Percentiles rank a stretch among this genome's conserved stretches.
These are phyloP conservation scores for Spongiforma sp. DNA, from an alignment of 1,284 basidiomycete species.

Conservation along the genomic window DNA sequence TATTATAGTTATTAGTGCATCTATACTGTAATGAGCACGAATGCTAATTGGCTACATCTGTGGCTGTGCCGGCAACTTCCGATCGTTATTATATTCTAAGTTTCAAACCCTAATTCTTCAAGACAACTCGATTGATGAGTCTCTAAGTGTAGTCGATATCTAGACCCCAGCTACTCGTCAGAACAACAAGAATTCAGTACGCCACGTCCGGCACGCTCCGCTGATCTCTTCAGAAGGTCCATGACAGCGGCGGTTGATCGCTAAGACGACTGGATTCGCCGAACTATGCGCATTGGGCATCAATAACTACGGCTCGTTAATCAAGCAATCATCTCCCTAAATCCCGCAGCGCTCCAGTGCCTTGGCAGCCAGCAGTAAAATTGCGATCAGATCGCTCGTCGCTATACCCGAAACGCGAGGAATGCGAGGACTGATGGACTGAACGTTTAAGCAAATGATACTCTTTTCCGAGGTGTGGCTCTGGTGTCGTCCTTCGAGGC, in stretches of 20 bases:
- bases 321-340: conserved; percentile 22
- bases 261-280: conserved; percentile 27
- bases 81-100: too few species aligned
- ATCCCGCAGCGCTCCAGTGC: conserved; percentile 1
- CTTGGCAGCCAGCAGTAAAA: conserved; percentile 12
- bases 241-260: conserved; percentile 23
- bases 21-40: background rate
- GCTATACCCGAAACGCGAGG: conserved; percentile 21
- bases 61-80: background rate
- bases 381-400: conserved; percentile 36
- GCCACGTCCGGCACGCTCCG: conserved; percentile 7
- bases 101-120: background rate
- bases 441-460: conserved; percentile 35
- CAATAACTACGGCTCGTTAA: conserved; percentile 10
- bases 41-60: background rate
- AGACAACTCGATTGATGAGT: too few species aligned
- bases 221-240: conserved; percentile 22
- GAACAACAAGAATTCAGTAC: too few species aligned
- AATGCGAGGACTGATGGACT: conserved; percentile 28
- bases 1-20: background rate
- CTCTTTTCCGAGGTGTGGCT: conserved; percentile 37
- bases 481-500: conserved; percentile 12
- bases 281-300: conserved; percentile 23
- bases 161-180: conserved; percentile 5
- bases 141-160: too few species aligned